These are phyloP conservation scores for Pinus tabuliformis DNA, from an alignment of 75 land plant species.

Conservation along the genomic window DNA sequence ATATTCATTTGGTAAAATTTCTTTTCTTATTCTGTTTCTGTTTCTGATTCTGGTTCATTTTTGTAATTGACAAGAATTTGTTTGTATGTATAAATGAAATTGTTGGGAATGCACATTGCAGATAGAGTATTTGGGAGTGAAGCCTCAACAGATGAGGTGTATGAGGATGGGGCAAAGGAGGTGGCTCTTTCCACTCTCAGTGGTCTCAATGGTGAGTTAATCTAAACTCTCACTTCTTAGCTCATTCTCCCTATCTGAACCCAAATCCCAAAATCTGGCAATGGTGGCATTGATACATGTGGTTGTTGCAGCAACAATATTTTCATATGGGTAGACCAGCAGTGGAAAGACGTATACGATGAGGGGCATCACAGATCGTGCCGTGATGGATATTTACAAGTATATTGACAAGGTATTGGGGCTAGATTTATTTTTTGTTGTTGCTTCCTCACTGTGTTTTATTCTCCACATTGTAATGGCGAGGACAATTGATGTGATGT, in stretches of 20 bases:
- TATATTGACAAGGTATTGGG: slow-evolving; percentile 63
- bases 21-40: neutral
- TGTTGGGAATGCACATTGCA: slow-evolving; percentile 13
- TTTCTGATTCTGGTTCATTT: neutral
- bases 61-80: neutral
- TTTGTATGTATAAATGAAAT: neutral
- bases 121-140: slow-evolving; percentile 86
- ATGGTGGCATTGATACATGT: neutral
- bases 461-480: neutral
- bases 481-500: slow-evolving; percentile 10
- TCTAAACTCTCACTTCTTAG: too few species aligned
- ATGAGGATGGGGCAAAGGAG: slow-evolving; percentile 86
- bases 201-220: slow-evolving; percentile 81
- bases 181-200: slow-evolving; percentile 88
- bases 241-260: too few species aligned
- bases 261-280: neutral
- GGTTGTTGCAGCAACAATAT: slow-evolving; percentile 69
- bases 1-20: slow-evolving; percentile 76
- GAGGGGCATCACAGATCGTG: slow-evolving; percentile 84
- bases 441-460: neutral
- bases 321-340: slow-evolving; percentile 99
- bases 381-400: slow-evolving; percentile 70
- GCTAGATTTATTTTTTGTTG: neutral
- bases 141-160: slow-evolving; percentile 69
- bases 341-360: slow-evolving; percentile 98